phyloP scores from a whole-genome alignment of 2,329 filamentous ascomycete species.

The Monosporascus sp. region DNA sequence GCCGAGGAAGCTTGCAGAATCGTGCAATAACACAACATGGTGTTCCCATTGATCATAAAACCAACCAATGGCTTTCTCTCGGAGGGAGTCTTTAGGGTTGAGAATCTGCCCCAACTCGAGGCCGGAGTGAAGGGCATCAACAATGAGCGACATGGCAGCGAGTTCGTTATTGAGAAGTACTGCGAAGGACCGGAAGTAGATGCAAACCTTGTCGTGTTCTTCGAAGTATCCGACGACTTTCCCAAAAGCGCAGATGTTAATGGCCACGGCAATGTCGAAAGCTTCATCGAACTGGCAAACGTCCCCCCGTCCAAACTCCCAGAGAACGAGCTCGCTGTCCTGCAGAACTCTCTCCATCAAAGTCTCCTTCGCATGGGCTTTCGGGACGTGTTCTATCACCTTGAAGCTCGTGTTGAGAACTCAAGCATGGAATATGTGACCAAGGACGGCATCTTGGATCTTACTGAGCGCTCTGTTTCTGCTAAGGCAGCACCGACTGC shows the following conservation, averaged over 20 bases:
- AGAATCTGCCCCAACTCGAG: conserved; percentile 7
- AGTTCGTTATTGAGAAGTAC: conserved; percentile 21
- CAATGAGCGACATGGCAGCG: conserved; percentile 10
- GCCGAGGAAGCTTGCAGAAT: conserved; percentile 15
- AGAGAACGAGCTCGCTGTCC: conserved; percentile 10
- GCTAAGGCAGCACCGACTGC: conserved; percentile 2
- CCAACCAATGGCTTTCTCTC: conserved; percentile 22
- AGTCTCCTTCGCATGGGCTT: conserved; percentile 19
- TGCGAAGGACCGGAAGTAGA: conserved; percentile 24
- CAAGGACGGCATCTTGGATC: conserved; percentile 6
- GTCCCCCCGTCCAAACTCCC: conserved; percentile 24
- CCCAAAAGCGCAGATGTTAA: conserved; percentile 20
- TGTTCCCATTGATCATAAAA: conserved; percentile 23
- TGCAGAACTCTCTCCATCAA: conserved; percentile 11
- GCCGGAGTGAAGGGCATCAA: conserved; percentile 4
- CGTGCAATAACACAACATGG: conserved; percentile 7
- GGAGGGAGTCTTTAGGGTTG: conserved; percentile 21
- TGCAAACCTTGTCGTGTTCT: conserved; percentile 22
- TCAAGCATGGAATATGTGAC: conserved; percentile 16
- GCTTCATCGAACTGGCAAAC: conserved; percentile 23
- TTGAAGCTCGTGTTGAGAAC: conserved; percentile 20
- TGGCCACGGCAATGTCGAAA: conserved; percentile 3
- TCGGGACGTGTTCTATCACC: conserved; percentile 20
- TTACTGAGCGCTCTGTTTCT: too few relatives aligned
- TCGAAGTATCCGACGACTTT: conserved; percentile 25